These are phyloP conservation scores for Chloris gayana DNA, from an alignment of 176 grass and related monocot genomes.

Conservation along the genomic window DNA sequence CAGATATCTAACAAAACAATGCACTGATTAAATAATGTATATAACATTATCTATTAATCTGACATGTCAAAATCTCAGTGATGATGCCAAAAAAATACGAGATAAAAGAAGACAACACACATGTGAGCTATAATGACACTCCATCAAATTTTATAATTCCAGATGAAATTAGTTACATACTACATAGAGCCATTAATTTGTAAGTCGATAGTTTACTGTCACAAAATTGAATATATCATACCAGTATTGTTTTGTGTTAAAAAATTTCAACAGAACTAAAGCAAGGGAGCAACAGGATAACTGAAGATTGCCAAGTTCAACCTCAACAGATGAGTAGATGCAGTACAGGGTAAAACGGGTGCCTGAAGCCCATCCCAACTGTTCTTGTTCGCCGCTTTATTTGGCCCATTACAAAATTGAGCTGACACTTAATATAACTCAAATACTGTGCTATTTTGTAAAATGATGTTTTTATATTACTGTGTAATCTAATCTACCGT, in stretches of 20 bases:
- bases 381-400: slow-evolving; percentile 1
- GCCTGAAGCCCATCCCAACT: neutral
- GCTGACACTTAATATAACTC: slow-evolving; percentile 3
- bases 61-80: slow-evolving; percentile 23
- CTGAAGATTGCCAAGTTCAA: neutral
- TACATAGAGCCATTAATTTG: slow-evolving; percentile 3
- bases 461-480: slow-evolving; percentile 16
- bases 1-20: slow-evolving; percentile 82
- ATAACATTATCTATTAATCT: slow-evolving; percentile 19
- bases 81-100: slow-evolving; percentile 29
- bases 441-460: neutral
- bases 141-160: neutral
- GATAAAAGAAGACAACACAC: slow-evolving; percentile 23
- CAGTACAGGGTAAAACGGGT: neutral
- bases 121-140: neutral
- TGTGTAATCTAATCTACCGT: neutral
- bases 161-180: slow-evolving; percentile 31
- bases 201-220: neutral
- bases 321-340: neutral
- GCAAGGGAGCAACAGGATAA: neutral
- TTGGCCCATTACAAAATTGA: neutral
- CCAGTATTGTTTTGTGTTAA: slow-evolving; percentile 2
- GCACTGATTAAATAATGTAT: slow-evolving; percentile 6
- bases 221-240: neutral
- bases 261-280: slow-evolving; percentile 9